phyloP scores from a whole-genome alignment of 495 filamentous ascomycete genomes.

The Penicillium paradoxum region DNA sequence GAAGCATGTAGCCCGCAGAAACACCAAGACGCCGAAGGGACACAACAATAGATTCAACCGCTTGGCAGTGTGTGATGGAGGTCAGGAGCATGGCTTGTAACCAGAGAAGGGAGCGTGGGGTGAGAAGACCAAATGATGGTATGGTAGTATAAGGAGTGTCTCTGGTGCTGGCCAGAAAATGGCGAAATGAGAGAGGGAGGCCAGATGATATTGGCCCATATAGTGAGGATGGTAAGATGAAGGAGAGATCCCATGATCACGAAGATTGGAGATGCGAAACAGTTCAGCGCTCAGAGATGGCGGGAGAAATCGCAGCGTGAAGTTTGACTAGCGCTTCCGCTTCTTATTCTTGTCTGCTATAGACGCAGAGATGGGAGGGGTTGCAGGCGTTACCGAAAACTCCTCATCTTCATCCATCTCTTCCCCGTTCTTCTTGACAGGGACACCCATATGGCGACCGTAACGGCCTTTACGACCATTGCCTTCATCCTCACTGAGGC shows the following conservation, averaged over 20 bases:
- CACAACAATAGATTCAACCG: conserved; percentile 23
- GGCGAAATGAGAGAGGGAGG: conserved; percentile 15
- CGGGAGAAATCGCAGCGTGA: background rate
- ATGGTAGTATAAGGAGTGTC: conserved; percentile 20
- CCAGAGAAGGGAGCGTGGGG: conserved; percentile 20
- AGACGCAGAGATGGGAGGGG: conserved; percentile 28
- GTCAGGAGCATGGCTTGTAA: conserved; percentile 12
- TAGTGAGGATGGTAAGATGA: conserved; percentile 7
- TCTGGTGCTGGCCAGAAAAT: conserved; percentile 4
- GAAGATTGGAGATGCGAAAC: background rate
- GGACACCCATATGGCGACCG: conserved; percentile 93
- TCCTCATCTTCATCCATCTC: conserved; percentile 24
- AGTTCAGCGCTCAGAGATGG: background rate
- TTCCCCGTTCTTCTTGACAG: conserved; percentile 64
- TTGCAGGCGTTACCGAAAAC: conserved; percentile 28
- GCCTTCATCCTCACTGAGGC: conserved; percentile 93
- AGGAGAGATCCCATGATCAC: conserved; percentile 1
- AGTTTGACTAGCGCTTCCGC: conserved; percentile 55
- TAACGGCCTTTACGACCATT: conserved; percentile 96
- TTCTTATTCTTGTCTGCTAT: conserved; percentile 62
- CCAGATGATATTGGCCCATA: conserved; percentile 2
- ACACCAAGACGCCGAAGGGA: conserved; percentile 22
- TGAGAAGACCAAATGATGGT: conserved; percentile 8
- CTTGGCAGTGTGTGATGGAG: conserved; percentile 26
- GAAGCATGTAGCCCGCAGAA: conserved; percentile 13